Percentiles rank a stretch among this genome's conserved stretches.
phyloP scores from a whole-genome alignment of 108 stramenopile species.

The Seminavis robusta region DNA sequence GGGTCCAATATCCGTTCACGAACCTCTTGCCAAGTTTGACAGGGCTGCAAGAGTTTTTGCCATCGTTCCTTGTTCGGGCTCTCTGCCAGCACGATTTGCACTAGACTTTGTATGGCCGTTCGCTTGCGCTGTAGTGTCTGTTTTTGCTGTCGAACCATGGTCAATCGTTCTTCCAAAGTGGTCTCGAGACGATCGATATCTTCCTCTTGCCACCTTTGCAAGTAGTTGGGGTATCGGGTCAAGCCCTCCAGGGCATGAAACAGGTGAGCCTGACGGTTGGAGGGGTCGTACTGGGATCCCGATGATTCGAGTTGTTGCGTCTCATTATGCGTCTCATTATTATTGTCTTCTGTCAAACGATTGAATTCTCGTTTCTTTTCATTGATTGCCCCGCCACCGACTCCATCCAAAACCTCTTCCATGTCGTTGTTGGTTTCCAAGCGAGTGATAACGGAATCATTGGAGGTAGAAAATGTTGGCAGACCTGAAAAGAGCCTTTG shows the following conservation, averaged over 20 bases:
- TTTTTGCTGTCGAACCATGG: constrained; percentile 43
- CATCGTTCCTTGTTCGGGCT: constrained; percentile 11
- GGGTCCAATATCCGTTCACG: constrained; percentile 25
- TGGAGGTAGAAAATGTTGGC: no score
- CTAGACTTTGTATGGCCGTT: constrained; percentile 22
- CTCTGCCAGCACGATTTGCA: constrained; percentile 2
- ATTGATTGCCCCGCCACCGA: constrained; percentile 77
- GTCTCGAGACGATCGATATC: constrained; percentile 53
- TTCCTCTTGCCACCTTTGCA: constrained; percentile 40
- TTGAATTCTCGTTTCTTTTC: constrained; percentile 56
- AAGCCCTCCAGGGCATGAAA: constrained; percentile 77
- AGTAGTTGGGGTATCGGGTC: constrained; percentile 80
- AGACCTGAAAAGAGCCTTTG: no score
- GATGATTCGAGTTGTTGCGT: background rate
- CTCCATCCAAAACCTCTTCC: constrained; percentile 1
- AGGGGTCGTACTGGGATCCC: constrained; percentile 42
- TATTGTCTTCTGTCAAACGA: background rate
- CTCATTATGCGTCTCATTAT: background rate
- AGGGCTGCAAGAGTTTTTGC: constrained; percentile 11
- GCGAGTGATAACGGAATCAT: no score
- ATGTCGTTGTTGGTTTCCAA: background rate
- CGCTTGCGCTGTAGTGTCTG: constrained; percentile 15
- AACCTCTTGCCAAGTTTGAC: constrained; percentile 35
- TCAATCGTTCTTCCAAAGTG: constrained; percentile 46
- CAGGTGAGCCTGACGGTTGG: constrained; percentile 49